A percentile compares a stretch with the other conserved stretches of the same genome.
phyloP scores from a whole-genome alignment of 768 basidiomycete genomes.

The Leucocoprinus sp. region DNA sequence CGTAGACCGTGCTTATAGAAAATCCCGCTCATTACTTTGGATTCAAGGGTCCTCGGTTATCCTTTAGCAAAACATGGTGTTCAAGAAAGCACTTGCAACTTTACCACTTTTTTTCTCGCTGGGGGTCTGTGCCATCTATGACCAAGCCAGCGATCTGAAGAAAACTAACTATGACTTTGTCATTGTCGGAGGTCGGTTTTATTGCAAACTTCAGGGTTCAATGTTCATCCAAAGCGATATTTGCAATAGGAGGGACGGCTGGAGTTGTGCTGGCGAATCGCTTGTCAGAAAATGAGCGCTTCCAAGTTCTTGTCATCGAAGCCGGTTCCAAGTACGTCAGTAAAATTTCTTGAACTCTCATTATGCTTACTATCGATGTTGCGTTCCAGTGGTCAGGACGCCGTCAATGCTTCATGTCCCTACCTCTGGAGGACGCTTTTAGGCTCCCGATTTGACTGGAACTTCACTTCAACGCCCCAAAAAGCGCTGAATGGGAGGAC shows the following conservation, averaged over 20 bases:
- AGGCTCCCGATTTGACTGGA: slow-evolving; percentile 21
- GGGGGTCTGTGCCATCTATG: background rate
- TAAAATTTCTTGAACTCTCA: background rate
- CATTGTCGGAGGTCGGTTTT: slow-evolving; percentile 10
- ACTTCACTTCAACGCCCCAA: slow-evolving; percentile 22
- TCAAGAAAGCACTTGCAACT: background rate
- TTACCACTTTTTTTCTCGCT: background rate
- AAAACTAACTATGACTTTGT: slow-evolving; percentile 11
- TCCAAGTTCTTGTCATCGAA: slow-evolving; percentile 12
- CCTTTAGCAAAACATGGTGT: background rate
- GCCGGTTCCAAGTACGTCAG: slow-evolving; percentile 9
- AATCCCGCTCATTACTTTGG: too few relatives aligned
- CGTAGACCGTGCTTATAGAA: too few relatives aligned
- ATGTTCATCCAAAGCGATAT: background rate
- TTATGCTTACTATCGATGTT: background rate
- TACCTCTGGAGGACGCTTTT: slow-evolving; percentile 13
- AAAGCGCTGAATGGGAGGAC: slow-evolving; percentile 16
- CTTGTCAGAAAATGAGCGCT: slow-evolving; percentile 6
- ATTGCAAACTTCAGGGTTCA: background rate
- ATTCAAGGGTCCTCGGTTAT: too few relatives aligned
- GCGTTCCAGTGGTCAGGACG: slow-evolving; percentile 16
- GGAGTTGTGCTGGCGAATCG: slow-evolving; percentile 10
- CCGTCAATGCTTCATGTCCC: slow-evolving; percentile 18
- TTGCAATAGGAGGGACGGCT: slow-evolving; percentile 7
- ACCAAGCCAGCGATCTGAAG: slow-evolving; percentile 1